A percentile compares a stretch with the other conserved stretches of the same genome.
Evolutionary conservation across 2,329 filamentous ascomycete species (phyloP).

Genomic region (Xylariaceae sp.): DNA sequence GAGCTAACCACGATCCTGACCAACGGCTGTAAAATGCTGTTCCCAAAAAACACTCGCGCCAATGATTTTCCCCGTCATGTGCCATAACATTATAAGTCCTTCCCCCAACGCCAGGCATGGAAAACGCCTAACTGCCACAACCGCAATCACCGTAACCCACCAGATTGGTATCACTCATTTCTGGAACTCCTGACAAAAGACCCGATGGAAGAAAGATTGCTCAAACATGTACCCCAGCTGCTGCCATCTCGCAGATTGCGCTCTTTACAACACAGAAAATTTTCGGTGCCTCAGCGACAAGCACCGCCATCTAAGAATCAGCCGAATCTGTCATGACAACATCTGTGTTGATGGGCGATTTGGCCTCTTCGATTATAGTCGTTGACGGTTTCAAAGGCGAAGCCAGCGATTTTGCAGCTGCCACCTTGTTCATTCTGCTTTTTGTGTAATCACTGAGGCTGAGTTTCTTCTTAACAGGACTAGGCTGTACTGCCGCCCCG

Average conservation of each 20-base stretch:
- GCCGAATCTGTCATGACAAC: conserved; percentile 36
- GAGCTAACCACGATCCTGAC: too few relatives aligned
- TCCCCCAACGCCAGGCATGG: conserved; percentile 25
- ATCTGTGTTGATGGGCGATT: conserved; percentile 35
- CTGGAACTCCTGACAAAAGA: conserved; percentile 12
- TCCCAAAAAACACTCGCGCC: conserved; percentile 4
- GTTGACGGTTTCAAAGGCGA: conserved; percentile 38
- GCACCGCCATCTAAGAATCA: conserved; percentile 16
- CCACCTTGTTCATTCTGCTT: conserved; percentile 55
- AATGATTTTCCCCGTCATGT: conserved; percentile 5
- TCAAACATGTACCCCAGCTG: conserved; percentile 1
- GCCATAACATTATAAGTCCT: conserved; percentile 8
- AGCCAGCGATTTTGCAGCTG: conserved; percentile 40
- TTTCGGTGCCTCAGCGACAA: background rate
- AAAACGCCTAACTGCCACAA: conserved; percentile 10
- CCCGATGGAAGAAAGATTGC: conserved; percentile 1
- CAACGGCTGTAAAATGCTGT: background rate
- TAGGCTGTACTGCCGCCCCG: conserved; percentile 47
- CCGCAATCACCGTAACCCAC: conserved; percentile 1
- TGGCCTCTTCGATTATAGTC: conserved; percentile 40
- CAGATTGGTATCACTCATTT: conserved; percentile 5
- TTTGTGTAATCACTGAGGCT: conserved; percentile 65
- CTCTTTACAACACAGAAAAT: conserved; percentile 11
- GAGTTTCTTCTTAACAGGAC: conserved; percentile 65
- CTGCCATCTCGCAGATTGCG: background rate